Evolutionary conservation across 805 yeast genomes (phyloP).

Genomic region (Wickerhamomyces hampshirensis): DNA sequence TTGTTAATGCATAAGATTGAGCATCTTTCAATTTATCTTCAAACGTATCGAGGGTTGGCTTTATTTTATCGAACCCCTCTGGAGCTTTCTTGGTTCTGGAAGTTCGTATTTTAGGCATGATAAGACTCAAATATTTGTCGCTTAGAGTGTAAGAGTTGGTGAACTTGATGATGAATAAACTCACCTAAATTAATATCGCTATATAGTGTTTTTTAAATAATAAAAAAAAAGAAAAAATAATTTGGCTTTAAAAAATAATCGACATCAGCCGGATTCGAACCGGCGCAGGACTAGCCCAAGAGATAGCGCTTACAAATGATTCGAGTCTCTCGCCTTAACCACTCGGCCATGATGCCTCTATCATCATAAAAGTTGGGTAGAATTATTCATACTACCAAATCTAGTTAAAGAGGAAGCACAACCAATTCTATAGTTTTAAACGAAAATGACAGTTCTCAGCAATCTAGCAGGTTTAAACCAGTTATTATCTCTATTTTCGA

Average conservation of each 20-base stretch:
- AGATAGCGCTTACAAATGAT: slow-evolving; percentile 26
- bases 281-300: slow-evolving; percentile 46
- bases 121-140: background rate
- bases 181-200: too few species aligned
- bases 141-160: too few species aligned
- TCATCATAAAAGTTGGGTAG: too few species aligned
- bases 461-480: too few species aligned
- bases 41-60: slow-evolving; percentile 60
- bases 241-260: too few species aligned
- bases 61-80: slow-evolving; percentile 64
- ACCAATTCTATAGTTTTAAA: too few species aligned
- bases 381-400: too few species aligned
- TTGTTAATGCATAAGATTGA: slow-evolving; percentile 34
- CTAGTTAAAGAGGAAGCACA: too few species aligned
- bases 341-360: slow-evolving; percentile 41
- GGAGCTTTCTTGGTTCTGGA: slow-evolving; percentile 54
- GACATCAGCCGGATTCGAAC: slow-evolving; percentile 45
- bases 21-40: slow-evolving; percentile 52
- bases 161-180: too few species aligned
- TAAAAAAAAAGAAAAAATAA: slow-evolving; percentile 18
- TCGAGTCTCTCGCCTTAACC: slow-evolving; percentile 47
- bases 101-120: slow-evolving; percentile 43
- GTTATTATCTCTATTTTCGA: too few species aligned
- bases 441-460: too few species aligned
- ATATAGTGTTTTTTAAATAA: too few species aligned